Evolutionary conservation across 495 filamentous ascomycete genomes (phyloP), one percentile per base, ranked within the genome.

Genomic region (Aspergillus sclerotioniger): DNA sequence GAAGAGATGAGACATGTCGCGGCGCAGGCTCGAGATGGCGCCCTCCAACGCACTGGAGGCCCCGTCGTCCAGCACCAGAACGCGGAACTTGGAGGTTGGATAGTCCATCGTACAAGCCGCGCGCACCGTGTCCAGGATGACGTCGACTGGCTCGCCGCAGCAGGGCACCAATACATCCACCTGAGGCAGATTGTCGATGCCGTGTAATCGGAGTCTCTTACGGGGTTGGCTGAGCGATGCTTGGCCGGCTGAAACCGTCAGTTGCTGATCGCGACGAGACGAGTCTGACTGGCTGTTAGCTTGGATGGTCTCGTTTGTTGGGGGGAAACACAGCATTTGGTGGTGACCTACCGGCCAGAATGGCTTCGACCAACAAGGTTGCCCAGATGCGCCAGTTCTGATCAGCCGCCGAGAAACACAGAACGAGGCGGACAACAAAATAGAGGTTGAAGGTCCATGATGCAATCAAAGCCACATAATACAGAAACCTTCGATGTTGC

Each of bases 41-140:
- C 67, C 53, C 6, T 68, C 53, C 3, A 85, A 64, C 2, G 67
- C 60, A 0, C 48, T 46, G 12, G 75, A 78, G 10, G 64, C 68
- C 1, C 75, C 80, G 57, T 84, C 82, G 54, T 84, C 82, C 1
- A 78, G 69, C 6, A 84, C 60, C 2, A 79, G 70, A 12, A 84
- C 73, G 20, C 81, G 69, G 53, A 77, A 80, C 0, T 61, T 64
- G 28, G 78, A 68, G 13, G 32, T 6, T 0, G 82, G 82, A 48
- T 82, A 84, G 62, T 84, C 76, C 12, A 78, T 31, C 3, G 62
- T 57, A 51, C 74, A 76, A 8, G 81, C 76, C 10, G 79, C 79
- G 28, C 72, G 70, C 8, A 78, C 71, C 6, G 82, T 84, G 57
- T 83, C 77, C 16, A 83, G 54, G 8, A 83, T 74, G 1, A 86